Base-by-base conservation (phyloP, 768 basidiomycete species). In the Boletus reticuloceps region DNA sequence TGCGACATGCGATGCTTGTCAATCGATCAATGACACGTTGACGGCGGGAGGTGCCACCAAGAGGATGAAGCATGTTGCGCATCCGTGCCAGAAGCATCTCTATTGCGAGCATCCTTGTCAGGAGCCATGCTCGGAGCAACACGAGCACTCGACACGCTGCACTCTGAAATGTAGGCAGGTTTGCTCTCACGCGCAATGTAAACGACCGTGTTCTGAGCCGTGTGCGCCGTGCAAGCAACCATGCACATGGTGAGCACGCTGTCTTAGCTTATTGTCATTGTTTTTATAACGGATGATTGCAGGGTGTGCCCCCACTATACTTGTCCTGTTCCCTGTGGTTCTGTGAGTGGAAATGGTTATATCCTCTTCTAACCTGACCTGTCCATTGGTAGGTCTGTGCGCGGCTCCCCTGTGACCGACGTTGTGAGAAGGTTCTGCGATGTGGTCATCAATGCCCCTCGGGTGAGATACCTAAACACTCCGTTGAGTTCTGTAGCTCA, bases 391-490 rank as follows among this genome's bases (percentile, higher is more conserved):
- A 88, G 86, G 75, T 85, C 20, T 90, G 88, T 64, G 73, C 80
- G 4, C 77, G 86, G 5, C 65, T 86, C 2, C 88, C 88, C 3
- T 88, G 87, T 58, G 82, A 89, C 55, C 51, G 66, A 44, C 77
- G 75, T 0, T 89, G 88, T 53, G 58, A 68, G 14, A 73, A 73
- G 13, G n/a, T 50, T 0, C 74, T 89, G 12, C 3, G 39, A 7
- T 89, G 88, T 64, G 84, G 85, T 11, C 86, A 88, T 64, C 72
- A 60, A 36, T 89, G 88, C 58, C 83, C 85, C 16, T 88, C 86
- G 36, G 79, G 87, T 88, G 62, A 48, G 75, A 13, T 7, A 31
- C 36, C 40, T 7, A 6, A 2, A 2, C 29, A 41, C 22, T 7
- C 20, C 25, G 8, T 22, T 20, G n/a, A 20, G 11, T 31, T 16